Evolutionary conservation across 2,329 filamentous ascomycete genomes (phyloP), one percentile per base, ranked within the genome.

Genomic region (Phialophora expanda): DNA sequence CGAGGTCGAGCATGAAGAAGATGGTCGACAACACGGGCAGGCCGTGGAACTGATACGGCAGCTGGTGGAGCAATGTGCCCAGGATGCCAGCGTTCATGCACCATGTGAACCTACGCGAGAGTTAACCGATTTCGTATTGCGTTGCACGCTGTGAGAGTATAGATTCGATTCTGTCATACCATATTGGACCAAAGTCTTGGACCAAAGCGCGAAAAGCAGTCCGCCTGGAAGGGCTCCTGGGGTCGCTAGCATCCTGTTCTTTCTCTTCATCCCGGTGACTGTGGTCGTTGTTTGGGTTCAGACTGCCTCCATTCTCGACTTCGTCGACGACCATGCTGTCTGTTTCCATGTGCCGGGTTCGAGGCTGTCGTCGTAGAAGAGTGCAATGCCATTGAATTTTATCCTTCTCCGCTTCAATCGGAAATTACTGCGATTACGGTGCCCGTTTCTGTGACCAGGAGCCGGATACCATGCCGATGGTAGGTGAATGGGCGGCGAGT

Each of bases 11-110:
- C 22, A 78, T 73, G 76, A 78, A 81, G 30, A 79, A 72, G 44
- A 80, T 74, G 48, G 75, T 74, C 17, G 77, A 74, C 44, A 81
- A 73, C 24, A 74, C 75, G 17, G 66, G 64, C 2, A 81, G 71
- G 3, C 77, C 78, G 1, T 66, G 62, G 68, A 81, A 82, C 66
- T 79, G 78, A 65, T 81, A 81, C 7, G 69, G 69, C 7, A 64
- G 64, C 57, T 68, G 66, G 28, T 74, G 74, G 6, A 72, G 62
- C 34, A 70, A 50, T 12, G 63, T 66, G 4, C 30, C 65, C 17
- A 71, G 66, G n/a, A 69, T 61, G 12, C 69, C 69, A 24, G 68
- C 34, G 50, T 71, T 69, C 69, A 71, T 71, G 46, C 67, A 69
- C 64, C 67, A 69, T 32, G 69, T 66, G 61, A 71, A 71, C 69